These are phyloP conservation scores for Pseudogymnoascus verrucosus DNA, from an alignment of 2,329 filamentous ascomycete species.

Conservation along the genomic window DNA sequence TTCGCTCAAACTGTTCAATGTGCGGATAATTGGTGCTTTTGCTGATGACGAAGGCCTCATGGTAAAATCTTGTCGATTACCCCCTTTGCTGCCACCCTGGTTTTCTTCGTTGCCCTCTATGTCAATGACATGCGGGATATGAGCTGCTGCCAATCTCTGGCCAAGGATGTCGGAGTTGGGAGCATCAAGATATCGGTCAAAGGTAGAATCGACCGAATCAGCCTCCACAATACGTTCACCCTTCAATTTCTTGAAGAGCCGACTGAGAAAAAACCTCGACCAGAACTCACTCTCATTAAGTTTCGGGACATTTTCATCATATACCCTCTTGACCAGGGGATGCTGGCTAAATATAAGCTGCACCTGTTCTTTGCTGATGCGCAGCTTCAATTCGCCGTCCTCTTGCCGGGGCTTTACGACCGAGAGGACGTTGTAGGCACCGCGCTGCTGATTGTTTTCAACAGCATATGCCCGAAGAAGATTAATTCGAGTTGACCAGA, in stretches of 20 bases:
- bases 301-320: slow-evolving; percentile 86
- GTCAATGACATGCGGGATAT: slow-evolving; percentile 84
- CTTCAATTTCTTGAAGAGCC: slow-evolving; percentile 81
- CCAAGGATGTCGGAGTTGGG: slow-evolving; percentile 52
- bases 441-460: slow-evolving; percentile 75
- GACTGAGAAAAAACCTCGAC: slow-evolving; percentile 87
- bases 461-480: slow-evolving; percentile 85
- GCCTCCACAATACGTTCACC: slow-evolving; percentile 77
- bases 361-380: slow-evolving; percentile 85
- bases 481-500: slow-evolving; percentile 86
- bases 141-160: slow-evolving; percentile 49
- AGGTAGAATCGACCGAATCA: slow-evolving; percentile 64
- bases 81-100: slow-evolving; percentile 70
- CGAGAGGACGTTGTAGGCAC: slow-evolving; percentile 88
- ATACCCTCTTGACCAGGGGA: slow-evolving; percentile 79
- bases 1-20: slow-evolving; percentile 82
- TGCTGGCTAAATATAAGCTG: slow-evolving; percentile 90
- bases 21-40: slow-evolving; percentile 81
- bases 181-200: slow-evolving; percentile 77
- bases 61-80: slow-evolving; percentile 81
- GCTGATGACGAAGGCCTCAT: slow-evolving; percentile 70
- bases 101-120: slow-evolving; percentile 93
- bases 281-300: slow-evolving; percentile 77
- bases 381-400: slow-evolving; percentile 68
- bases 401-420: slow-evolving; percentile 75